Base-by-base conservation (phyloP, 805 yeast species). In the Nakazawaea wyomingensis region DNA sequence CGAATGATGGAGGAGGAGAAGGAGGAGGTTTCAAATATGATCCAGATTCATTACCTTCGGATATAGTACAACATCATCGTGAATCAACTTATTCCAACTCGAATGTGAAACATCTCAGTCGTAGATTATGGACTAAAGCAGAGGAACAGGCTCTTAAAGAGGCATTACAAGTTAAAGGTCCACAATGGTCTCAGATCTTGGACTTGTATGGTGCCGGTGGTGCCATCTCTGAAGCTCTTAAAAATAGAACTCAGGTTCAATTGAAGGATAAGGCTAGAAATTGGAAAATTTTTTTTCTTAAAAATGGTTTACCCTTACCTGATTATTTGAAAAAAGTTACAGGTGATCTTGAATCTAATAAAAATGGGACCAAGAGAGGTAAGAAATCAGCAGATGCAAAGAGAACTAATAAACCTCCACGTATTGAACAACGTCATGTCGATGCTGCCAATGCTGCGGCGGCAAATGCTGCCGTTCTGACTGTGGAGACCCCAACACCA, bases 181-280 rank as follows among this genome's bases (percentile, higher is more conserved):
- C 98, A 0, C 87, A 84, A 51, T 93, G 99, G 99, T 72, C 96
- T 2, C 85, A 85, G 43, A 93, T 93, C 41, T 63, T 91, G 37
- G 96, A 86, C 54, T 64, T 85, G n/a, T 85, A 84, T 59, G 99
- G 99, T 2, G 85, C 96, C 4, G 98, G 98, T 7, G 99, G 99
- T 4, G 74, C 82, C 36, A 72, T 84, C 20, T 79, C 82, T 32
- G 98, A 93, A 59, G 77, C 81, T 1, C 70, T 93, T 52, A 91
- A 88, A 61, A 85, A 88, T 58, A 71, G 99, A 57, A 82, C 85
- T 4, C 95, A 89, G 55, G 87, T 91, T 14, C 99, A 93, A 59
- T 71, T 93, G 46, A 93, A 93, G 61, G 99, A 93, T 59, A 93
- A 93, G 59, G 98, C 98, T 0, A 74, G 99, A 51, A 93, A 93